These are phyloP conservation scores for Meyerozyma carpophila DNA, from an alignment of 1,139 yeast species.

Conservation along the genomic window DNA sequence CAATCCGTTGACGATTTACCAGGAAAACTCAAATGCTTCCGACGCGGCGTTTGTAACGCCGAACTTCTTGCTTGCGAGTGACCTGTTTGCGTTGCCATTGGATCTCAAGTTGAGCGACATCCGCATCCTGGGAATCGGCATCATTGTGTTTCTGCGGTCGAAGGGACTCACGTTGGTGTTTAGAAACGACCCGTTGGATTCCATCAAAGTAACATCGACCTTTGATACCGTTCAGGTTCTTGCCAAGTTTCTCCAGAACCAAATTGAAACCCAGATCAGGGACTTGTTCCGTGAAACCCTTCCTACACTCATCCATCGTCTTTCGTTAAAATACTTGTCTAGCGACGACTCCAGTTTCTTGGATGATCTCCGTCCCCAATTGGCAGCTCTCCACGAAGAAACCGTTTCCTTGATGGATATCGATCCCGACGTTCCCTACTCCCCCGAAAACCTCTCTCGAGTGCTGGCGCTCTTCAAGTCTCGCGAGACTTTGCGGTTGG, in stretches of 20 bases:
- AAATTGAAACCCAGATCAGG: constrained; percentile 76
- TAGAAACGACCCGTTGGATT: constrained; percentile 82
- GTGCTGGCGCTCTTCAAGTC: constrained; percentile 68
- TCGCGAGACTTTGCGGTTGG: constrained; percentile 71
- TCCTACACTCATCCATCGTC: constrained; percentile 74
- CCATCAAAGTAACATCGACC: constrained; percentile 76
- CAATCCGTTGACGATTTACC: constrained; percentile 70
- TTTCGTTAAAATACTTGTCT: constrained; percentile 67
- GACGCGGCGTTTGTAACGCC: constrained; percentile 53
- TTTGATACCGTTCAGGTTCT: constrained; percentile 82
- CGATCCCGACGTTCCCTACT: constrained; percentile 35
- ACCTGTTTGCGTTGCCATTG: constrained; percentile 72
- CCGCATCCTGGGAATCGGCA: constrained; percentile 72
- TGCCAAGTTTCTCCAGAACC: constrained; percentile 73
- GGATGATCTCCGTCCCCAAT: constrained; percentile 25
- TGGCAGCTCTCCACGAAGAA: constrained; percentile 18
- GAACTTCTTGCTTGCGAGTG: constrained; percentile 58
- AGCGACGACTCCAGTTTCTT: constrained; percentile 30
- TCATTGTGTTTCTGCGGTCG: constrained; percentile 73
- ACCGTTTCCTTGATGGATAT: constrained; percentile 36
- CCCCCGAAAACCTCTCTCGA: constrained; percentile 54
- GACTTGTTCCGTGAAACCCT: constrained; percentile 78
- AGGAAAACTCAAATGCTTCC: constrained; percentile 39
- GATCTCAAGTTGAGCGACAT: constrained; percentile 72
- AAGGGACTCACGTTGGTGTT: constrained; percentile 84